These are phyloP conservation scores for Gossypium thurberi DNA, from an alignment of 345 rosid species.

Conservation along the genomic window DNA sequence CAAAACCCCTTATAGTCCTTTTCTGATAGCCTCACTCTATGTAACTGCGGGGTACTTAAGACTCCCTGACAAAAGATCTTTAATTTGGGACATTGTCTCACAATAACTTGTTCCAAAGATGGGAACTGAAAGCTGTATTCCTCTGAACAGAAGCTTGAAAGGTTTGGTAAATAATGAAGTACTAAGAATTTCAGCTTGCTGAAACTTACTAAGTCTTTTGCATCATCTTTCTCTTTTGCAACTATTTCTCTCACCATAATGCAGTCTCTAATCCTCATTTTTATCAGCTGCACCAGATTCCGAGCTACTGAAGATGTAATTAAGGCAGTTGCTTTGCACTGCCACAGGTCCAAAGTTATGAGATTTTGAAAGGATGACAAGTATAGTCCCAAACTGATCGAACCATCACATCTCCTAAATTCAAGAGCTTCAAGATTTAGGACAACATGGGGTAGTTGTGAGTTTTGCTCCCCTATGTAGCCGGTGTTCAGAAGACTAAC, in stretches of 20 bases:
- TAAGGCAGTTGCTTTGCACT: neutral
- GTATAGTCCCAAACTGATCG: neutral
- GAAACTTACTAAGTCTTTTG: neutral
- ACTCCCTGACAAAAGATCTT: neutral
- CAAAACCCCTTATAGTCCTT: conserved; percentile 1
- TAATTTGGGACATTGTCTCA: neutral
- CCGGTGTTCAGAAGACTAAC: rapidly evolving
- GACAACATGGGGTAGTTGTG: neutral
- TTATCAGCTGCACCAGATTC: conserved; percentile 1
- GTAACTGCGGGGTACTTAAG: neutral
- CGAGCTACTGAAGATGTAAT: neutral
- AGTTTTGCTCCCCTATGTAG: conserved; percentile 5
- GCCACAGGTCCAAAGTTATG: neutral
- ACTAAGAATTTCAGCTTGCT: conserved; percentile 2
- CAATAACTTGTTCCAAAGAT: conserved; percentile 6
- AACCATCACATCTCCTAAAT: neutral
- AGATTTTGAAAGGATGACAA: conserved; percentile 4
- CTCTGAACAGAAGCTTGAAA: conserved; percentile 2
- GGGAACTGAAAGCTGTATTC: neutral
- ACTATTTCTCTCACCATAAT: neutral
- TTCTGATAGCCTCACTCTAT: neutral
- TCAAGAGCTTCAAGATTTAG: neutral
- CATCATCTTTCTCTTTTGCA: neutral
- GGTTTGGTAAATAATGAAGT: neutral
- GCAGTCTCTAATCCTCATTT: conserved; percentile 6